A percentile compares a stretch with the other conserved stretches of the same genome.
phyloP scores from a whole-genome alignment of 441 rosid species.

The Rhodomyrtus psidioides region DNA sequence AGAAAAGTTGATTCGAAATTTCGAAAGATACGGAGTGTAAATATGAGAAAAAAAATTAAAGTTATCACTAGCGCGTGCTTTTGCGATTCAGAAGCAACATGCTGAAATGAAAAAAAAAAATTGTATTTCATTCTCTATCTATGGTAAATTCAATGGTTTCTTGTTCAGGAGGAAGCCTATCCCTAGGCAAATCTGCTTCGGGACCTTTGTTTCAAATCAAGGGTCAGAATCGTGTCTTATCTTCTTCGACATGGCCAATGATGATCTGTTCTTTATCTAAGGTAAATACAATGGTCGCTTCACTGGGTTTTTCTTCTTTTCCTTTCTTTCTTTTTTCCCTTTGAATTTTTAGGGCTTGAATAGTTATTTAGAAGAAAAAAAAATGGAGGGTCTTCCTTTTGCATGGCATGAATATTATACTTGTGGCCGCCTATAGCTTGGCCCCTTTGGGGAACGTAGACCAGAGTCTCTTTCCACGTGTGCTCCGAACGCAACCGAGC shows the following conservation, averaged over 20 bases:
- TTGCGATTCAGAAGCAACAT: no score
- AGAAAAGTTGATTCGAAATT: neutral
- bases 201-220: neutral
- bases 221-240: neutral
- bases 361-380: neutral
- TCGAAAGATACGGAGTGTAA: neutral
- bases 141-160: no score
- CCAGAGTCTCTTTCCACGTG: conserved; percentile 21
- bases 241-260: neutral
- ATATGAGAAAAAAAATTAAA: neutral
- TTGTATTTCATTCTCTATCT: no score
- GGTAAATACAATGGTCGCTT: neutral
- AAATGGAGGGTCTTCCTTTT: neutral
- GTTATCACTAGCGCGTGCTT: neutral
- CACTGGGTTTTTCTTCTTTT: neutral
- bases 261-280: neutral
- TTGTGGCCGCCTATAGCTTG: neutral
- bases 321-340: neutral
- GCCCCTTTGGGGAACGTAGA: neutral
- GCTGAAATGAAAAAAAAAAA: no score
- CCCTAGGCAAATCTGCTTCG: no score
- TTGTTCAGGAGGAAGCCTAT: no score
- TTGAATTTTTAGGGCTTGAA: neutral
- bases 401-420: neutral
- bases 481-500: conserved; percentile 21